A percentile compares a stretch with the other conserved stretches of the same genome.
These are phyloP conservation scores for Sorghum bicolor DNA, from an alignment of 176 grass and related monocot genomes.

Conservation along the genomic window Sorghum_bicolor_NCBIv3 NC_012870.2:73448501-73449000, in stretches of 20 bases:
- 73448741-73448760: no score
- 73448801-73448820: background rate
- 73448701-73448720: no score
- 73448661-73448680: no score
- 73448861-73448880: background rate
- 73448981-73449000: background rate
- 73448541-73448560: no score
- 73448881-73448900: background rate
- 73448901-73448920: background rate
- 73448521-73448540: no score
- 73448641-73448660: no score
- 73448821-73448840: background rate
- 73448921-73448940: constrained; percentile 5
- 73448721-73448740: background rate
- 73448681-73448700: no score
- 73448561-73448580: no score
- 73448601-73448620: no score
- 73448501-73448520: no score
- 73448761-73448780: background rate
- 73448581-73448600: no score
- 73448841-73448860: background rate
- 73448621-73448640: no score
- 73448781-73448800: background rate
- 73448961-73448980: background rate
- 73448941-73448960: constrained; percentile 16